A percentile compares a stretch with the other conserved stretches of the same genome.
Conservation (phyloP, 495 filamentous ascomycete species). For the Evansstolkia leycettana region DNA sequence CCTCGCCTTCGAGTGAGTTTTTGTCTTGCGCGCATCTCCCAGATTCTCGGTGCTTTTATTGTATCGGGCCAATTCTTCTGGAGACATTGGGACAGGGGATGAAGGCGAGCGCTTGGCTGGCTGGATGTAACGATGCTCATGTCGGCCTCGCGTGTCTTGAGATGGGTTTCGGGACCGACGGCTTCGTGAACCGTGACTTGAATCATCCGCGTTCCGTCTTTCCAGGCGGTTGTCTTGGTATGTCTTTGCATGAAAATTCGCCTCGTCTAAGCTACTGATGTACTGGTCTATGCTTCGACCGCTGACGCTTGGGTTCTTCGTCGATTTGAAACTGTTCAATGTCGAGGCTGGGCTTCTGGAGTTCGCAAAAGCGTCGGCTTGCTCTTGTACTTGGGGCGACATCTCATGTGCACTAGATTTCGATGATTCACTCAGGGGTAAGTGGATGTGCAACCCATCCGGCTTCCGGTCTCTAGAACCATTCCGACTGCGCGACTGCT, state of each 20-base stretch:
- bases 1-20: conserved; percentile 24
- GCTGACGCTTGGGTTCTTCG: conserved; percentile 41
- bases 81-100: conserved; percentile 85
- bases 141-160: conserved; percentile 55
- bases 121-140: conserved; percentile 54
- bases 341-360: conserved; percentile 35
- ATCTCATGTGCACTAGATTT: conserved; percentile 3
- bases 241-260: conserved; percentile 48
- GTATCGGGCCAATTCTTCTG: conserved; percentile 59
- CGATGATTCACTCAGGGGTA: conserved; percentile 42
- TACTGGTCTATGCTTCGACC: conserved; percentile 70
- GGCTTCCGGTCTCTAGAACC: conserved; percentile 74
- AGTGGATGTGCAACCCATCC: conserved; percentile 63
- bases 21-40: conserved; percentile 28
- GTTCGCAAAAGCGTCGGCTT: conserved; percentile 19
- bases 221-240: conserved; percentile 40
- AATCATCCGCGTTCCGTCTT: conserved; percentile 35
- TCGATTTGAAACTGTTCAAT: conserved; percentile 33
- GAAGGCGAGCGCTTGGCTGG: conserved; percentile 81
- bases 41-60: conserved; percentile 35
- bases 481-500: conserved; percentile 46
- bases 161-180: conserved; percentile 46
- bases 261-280: conserved; percentile 74
- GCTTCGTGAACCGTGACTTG: conserved; percentile 34
- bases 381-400: conserved; percentile 8